Conservation (phyloP, 306 rosid genomes). For the Fragaria iinumae region DNA sequence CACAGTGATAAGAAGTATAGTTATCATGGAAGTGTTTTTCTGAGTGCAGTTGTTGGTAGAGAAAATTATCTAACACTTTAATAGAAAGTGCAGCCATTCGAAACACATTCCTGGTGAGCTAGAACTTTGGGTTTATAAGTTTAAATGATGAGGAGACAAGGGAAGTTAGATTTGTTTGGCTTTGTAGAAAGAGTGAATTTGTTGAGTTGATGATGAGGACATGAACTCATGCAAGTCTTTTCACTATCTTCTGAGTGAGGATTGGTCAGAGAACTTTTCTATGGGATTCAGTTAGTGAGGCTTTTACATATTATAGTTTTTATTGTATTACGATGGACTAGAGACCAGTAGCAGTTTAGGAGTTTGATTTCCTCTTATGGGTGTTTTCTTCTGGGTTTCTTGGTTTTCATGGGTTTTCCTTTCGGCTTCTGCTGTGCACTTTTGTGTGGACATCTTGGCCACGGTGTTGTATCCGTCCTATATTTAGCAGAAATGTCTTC, state of each 20-base stretch:
- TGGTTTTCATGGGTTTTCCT: neutral
- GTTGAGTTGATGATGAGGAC: neutral
- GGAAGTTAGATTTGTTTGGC: neutral
- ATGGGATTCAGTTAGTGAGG: neutral
- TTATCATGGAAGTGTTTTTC: neutral
- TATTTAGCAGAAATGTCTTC: neutral
- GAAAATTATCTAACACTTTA: neutral
- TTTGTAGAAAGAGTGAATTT: neutral
- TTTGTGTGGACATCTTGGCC: neutral
- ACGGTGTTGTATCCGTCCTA: neutral
- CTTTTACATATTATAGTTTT: neutral
- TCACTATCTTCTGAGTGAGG: too few species aligned
- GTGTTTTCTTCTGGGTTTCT: neutral
- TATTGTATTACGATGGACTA: neutral
- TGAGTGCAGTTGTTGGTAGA: neutral
- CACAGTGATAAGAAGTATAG: neutral
- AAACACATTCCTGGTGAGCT: neutral
- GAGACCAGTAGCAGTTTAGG: neutral
- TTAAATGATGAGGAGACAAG: neutral
- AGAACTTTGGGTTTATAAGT: neutral
- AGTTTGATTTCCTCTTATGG: neutral
- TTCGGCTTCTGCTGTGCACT: neutral
- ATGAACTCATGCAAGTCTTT: neutral
- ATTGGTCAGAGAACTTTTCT: neutral
- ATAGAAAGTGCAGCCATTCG: neutral